phyloP scores from a whole-genome alignment of 2,329 filamentous ascomycete genomes.

The Scortechinia acanthostroma region DNA sequence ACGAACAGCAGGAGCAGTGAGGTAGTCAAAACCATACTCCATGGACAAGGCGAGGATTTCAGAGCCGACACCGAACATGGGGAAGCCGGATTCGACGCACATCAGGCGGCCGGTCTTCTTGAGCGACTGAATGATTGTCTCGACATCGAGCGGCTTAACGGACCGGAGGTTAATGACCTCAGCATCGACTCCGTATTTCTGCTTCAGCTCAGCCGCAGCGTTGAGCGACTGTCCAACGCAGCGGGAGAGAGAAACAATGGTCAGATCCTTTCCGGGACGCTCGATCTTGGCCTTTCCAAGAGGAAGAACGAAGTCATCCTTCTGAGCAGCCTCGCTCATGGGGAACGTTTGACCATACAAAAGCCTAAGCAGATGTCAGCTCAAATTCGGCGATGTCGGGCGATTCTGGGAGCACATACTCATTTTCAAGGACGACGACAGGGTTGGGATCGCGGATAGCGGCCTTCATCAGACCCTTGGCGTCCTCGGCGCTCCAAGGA shows the following conservation, averaged over 20 bases:
- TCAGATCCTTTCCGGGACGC: slow-evolving; percentile 89
- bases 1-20: slow-evolving; percentile 85
- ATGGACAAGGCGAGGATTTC: slow-evolving; percentile 91
- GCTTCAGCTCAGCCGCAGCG: slow-evolving; percentile 85
- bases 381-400: background rate
- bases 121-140: slow-evolving; percentile 89
- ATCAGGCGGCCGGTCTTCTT: slow-evolving; percentile 97
- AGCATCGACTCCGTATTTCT: slow-evolving; percentile 89
- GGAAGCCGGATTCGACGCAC: slow-evolving; percentile 91
- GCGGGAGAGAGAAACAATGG: slow-evolving; percentile 88
- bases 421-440: slow-evolving; percentile 83
- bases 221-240: slow-evolving; percentile 86
- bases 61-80: slow-evolving; percentile 82
- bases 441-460: slow-evolving; percentile 98
- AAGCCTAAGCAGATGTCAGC: slow-evolving; percentile 21
- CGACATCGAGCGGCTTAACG: slow-evolving; percentile 91
- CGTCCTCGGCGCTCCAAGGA: slow-evolving; percentile 94
- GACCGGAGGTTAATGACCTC: slow-evolving; percentile 98
- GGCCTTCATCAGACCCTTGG: slow-evolving; percentile 95
- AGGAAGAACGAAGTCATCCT: slow-evolving; percentile 91
- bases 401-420: slow-evolving; percentile 20
- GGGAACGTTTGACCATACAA: slow-evolving; percentile 94
- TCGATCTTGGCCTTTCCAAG: slow-evolving; percentile 99
- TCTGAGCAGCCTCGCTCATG: slow-evolving; percentile 94
- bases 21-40: slow-evolving; percentile 98